Evolutionary conservation across 1,284 basidiomycete species (phyloP), one percentile per base, ranked within the genome.

Genomic region (Apiotrichum laibachii): DNA sequence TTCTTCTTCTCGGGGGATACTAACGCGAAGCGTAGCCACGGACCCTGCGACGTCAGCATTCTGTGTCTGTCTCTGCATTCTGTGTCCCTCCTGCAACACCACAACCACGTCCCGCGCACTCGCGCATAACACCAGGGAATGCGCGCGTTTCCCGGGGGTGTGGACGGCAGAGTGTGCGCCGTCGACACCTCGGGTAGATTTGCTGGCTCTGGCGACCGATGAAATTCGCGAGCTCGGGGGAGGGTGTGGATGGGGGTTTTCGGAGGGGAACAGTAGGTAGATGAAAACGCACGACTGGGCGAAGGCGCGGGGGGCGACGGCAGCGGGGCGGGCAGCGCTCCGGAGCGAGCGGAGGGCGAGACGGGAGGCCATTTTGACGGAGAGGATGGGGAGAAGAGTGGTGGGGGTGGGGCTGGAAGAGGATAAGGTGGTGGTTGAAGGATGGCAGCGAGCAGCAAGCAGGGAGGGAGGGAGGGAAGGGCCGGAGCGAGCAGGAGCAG

Each of bases 311-410:
- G 75, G 72, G 57, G 72, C 65, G 53, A 72, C 70, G 55, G 64
- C 60, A 59, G 65, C 69, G 46, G 71, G 68, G 63, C 72, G 66
- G 49, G 67, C 63, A 50, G 73, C 68, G 64, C 71, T 63, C 63
- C 79, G 65, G 60, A 80, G 72, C 60, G 73, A 72, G 68, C 72
- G 75, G 64, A 75, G 65, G 55, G 77, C 78, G 67, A 80, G 64
- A 61, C 79, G 72, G 61, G 77, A 77, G 55, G 78, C 75, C 79
- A 79, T 80, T 67, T 66, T 72, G 62, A 62, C 49, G 53, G 59
- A 57, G 34, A 52, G 63, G 53, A 56, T 42, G 55, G 57, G 56
- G 50, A 62, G 49, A 58, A 57, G 45, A 45, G 51, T 53, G 57
- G 57, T 57, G 57, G 54, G 56, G 57, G 48, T 56, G 51, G 48